Evolutionary conservation across 495 filamentous ascomycete genomes (phyloP), one percentile per base, ranked within the genome.

Genomic region (Penicillium macrosclerotiorum): DNA sequence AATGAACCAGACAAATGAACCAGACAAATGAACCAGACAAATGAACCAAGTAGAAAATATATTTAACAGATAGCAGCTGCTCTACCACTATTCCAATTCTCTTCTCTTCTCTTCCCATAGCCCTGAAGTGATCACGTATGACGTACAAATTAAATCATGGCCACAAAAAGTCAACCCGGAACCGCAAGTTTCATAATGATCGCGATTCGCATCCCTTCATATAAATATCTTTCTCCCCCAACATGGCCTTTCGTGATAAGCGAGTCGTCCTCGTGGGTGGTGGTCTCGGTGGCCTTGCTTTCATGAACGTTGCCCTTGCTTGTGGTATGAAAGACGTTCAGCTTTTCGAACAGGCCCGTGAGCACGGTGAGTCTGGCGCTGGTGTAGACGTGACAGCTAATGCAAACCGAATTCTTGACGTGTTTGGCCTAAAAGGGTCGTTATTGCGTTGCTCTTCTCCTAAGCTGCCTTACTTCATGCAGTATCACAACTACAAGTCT

Each of bases 351-450:
- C 73, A 75, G 33, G 66, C 74, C 3, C 49, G 64, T 0, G 59
- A 59, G 3, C 75, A 79, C 57, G 62, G 62, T 8, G 79, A 81
- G 49, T 74, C 80, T 33, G 80, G 80, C 5, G 79, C 79, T 2
- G 80, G 80, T n/a, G 75, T 83, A 12, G 59, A 59, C 27, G 62
- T 65, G 35, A 65, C 57, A n/a, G 54, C 60, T 23, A 65, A 65
- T 13, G 63, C 63, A 20, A 64, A 64, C 31, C 52, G 49, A 2
- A 29, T 64, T 7, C 49, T 65, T 1, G 60, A 64, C 33, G 45
- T 52, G 12, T 63, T 64, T 22, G 63, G 63, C 3, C 27, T 65
- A 16, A 18, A 64, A 39, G 57, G 59, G 36, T 51, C 44, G 22
- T 57, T 65, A 54, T 52, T 40, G 20, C 47, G 49, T 8, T 46